These are phyloP conservation scores for Rosa persica DNA, from an alignment of 306 rosid genomes.

Conservation along the genomic window DNA sequence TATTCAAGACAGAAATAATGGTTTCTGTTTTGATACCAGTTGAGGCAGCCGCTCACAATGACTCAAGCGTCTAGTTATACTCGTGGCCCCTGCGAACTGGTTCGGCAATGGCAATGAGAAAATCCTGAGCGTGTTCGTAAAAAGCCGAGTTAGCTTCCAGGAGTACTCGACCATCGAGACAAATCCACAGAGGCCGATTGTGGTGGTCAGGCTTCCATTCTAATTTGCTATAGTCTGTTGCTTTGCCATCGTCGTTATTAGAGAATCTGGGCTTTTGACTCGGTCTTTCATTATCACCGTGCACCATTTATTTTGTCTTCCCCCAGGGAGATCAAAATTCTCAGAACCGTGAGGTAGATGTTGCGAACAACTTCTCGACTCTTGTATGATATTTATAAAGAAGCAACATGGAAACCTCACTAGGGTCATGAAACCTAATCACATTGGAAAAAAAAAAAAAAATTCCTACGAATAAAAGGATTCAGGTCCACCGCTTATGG, in stretches of 20 bases:
- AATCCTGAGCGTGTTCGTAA: conserved; percentile 91
- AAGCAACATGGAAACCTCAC: too few relatives aligned
- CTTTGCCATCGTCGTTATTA: conserved; percentile 19
- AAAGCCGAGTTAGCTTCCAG: conserved; percentile 85
- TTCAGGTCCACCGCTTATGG: too few relatives aligned
- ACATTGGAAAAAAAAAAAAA: too few relatives aligned
- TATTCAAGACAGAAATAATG: conserved; percentile 66
- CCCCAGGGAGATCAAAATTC: not conserved
- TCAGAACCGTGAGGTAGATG: not conserved
- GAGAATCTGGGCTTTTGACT: not conserved
- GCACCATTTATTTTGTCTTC: not conserved
- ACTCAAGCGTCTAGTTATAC: conserved; percentile 87
- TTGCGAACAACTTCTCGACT: not conserved
- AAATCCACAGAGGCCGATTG: conserved; percentile 89
- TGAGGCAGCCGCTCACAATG: conserved; percentile 84
- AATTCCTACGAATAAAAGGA: too few relatives aligned
- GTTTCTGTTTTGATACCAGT: conserved; percentile 92
- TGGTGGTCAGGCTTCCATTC: conserved; percentile 75
- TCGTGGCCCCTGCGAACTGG: conserved; percentile 99
- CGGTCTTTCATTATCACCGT: not conserved
- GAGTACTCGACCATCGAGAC: conserved; percentile 85
- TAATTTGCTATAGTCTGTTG: conserved; percentile 70
- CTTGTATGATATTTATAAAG: not conserved
- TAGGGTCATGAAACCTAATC: not conserved
- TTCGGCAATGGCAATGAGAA: conserved; percentile 89